phyloP scores from a whole-genome alignment of 257 asterid genomes.

The Salvia hispanica region DNA sequence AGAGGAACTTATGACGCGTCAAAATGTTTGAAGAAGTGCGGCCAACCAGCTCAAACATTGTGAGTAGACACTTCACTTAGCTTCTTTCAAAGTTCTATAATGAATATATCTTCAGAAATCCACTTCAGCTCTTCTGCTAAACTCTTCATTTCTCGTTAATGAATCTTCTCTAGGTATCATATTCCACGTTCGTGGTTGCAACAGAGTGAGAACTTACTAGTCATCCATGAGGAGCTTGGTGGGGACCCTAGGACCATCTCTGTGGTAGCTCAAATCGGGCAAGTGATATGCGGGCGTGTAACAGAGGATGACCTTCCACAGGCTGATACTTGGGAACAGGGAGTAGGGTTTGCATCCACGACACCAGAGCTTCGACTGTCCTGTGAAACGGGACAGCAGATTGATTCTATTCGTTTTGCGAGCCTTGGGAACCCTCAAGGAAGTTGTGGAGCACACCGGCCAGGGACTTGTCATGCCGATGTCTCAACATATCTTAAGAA shows the following conservation, averaged over 20 bases:
- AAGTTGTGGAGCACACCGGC: conserved; percentile 50
- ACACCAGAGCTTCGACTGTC: conserved; percentile 52
- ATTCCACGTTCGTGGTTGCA: conserved; percentile 74
- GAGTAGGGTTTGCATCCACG: conserved; percentile 41
- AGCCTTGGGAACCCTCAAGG: conserved; percentile 66
- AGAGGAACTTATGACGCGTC: conserved; percentile 67
- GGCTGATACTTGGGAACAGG: conserved; percentile 55
- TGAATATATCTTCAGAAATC: background rate
- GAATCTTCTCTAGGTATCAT: conserved; percentile 49
- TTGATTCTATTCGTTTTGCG: conserved; percentile 53
- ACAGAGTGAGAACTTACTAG: conserved; percentile 62
- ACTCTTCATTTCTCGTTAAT: background rate
- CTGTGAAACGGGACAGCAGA: conserved; percentile 62
- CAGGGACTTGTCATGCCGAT: conserved; percentile 52
- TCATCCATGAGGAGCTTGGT: conserved; percentile 74
- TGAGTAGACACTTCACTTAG: conserved; percentile 32
- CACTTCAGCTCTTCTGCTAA: background rate
- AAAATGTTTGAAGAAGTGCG: conserved; percentile 71
- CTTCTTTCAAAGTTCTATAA: background rate
- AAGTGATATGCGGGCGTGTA: conserved; percentile 51
- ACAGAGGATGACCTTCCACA: conserved; percentile 67
- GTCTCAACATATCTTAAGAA: conserved; percentile 43
- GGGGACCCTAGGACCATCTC: conserved; percentile 69
- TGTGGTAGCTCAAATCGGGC: conserved; percentile 40
- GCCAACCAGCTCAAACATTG: conserved; percentile 83